phyloP scores from a whole-genome alignment of 2,329 filamentous ascomycete species.

The Bipolaris victoriae region DNA sequence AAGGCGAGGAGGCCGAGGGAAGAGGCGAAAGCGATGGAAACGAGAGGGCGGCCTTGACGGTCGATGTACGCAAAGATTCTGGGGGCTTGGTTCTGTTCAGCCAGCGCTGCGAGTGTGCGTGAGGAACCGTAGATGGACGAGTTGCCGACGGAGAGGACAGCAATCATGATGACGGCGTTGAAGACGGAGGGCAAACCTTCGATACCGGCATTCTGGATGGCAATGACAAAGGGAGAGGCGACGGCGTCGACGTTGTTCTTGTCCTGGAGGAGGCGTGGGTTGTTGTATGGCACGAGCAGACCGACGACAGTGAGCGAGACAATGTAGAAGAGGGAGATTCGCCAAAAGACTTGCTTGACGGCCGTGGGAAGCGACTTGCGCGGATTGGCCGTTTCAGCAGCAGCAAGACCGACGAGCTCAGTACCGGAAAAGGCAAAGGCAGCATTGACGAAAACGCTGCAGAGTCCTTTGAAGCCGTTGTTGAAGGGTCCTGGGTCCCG shows the following conservation, averaged over 20 bases:
- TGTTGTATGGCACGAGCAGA: conserved; percentile 76
- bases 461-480: conserved; percentile 83
- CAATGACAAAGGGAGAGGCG: conserved; percentile 91
- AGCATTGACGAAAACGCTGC: conserved; percentile 76
- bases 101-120: conserved; percentile 85
- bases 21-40: conserved; percentile 60
- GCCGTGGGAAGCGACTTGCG: conserved; percentile 86
- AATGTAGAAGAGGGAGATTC: conserved; percentile 76
- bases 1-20: conserved; percentile 66
- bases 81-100: conserved; percentile 72
- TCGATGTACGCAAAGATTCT: conserved; percentile 66
- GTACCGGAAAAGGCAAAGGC: conserved; percentile 79
- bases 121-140: conserved; percentile 91
- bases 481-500: conserved; percentile 80
- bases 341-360: conserved; percentile 95
- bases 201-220: conserved; percentile 84
- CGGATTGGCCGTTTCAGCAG: conserved; percentile 79
- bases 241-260: conserved; percentile 68
- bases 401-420: conserved; percentile 77
- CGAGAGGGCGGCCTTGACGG: conserved; percentile 64
- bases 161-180: conserved; percentile 93
- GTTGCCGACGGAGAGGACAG: conserved; percentile 89
- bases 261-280: conserved; percentile 66
- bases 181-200: conserved; percentile 82
- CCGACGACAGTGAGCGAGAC: conserved; percentile 81